Base-by-base conservation (phyloP, 352 stramenopile genomes). In the Vaucheria bursata region DNA sequence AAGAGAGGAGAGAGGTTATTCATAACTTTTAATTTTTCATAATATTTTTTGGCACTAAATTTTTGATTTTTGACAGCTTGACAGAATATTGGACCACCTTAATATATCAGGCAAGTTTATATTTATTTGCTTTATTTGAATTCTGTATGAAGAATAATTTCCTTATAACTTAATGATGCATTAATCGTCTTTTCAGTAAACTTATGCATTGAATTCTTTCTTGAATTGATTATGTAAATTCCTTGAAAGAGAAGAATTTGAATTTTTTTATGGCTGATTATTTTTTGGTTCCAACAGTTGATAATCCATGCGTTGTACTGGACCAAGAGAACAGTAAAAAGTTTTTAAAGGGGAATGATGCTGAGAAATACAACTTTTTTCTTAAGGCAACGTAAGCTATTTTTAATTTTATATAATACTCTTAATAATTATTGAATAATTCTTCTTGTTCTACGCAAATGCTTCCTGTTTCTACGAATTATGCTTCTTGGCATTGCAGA, bases 301-400 rank as follows among this genome's bases (percentile, higher is more conserved):
- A 98, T 75, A 99, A 99, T 87, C 95, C 95, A 38, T 96, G 95
- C 34, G 91, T 92, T 1, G 93, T 98, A 39, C 82, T 98, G 45
- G 94, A 98, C 84, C 95, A 99, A 82, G 94, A 98, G 85, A 97
- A 97, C 74, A 92, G 94, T 12, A 98, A 98, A 84, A 89, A 97
- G 72, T 99, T 99, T 81, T 82, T 98, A 31, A 95, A 94, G 32
- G 94, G 94, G 40, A 96, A 94, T 74, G 83, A 89, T 1, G 85
- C 88, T 12, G 93, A 98, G 50, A 99, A 99, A 81, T 99, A 97
- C 87, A 89, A 88, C 33, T 98, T 98, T 83, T 98, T 98, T 73
- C 87, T 96, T 74, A 95, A 96, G 79, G 96, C 93, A 0, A 98
- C 65, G 31, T 68, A 34, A 68, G 53, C n/a, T n/a, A n/a, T n/a